Percentiles rank a stretch among this genome's conserved stretches.
Conservation (phyloP, 228 moss, liverwort and hornwort genomes). For the Sphagnum fallax region DNA sequence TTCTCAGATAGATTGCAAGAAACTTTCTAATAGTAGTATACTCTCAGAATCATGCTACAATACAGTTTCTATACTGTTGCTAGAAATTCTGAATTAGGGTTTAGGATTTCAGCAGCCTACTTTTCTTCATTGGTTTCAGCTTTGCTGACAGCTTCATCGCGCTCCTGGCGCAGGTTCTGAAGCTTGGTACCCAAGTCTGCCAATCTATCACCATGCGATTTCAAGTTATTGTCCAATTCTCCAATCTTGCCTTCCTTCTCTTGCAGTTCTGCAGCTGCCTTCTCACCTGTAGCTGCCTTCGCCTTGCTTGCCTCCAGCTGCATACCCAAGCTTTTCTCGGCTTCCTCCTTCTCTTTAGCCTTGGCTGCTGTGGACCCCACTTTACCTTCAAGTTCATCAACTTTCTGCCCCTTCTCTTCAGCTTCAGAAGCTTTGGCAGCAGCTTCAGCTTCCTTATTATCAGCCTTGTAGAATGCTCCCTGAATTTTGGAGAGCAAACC, state of each 20-base stretch:
- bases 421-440: conserved; percentile 7
- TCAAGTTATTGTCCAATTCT: conserved; percentile 12
- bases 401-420: not conserved
- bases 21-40: not conserved
- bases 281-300: conserved; percentile 32
- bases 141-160: conserved; percentile 12
- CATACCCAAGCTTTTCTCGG: conserved; percentile 3
- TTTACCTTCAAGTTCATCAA: not conserved
- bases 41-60: not conserved
- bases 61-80: not conserved
- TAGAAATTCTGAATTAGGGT: not conserved
- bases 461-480: conserved; percentile 33
- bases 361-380: conserved; percentile 5
- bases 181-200: conserved; percentile 7
- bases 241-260: conserved; percentile 17
- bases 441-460: conserved; percentile 30
- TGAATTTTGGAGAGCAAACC: conserved; percentile 34
- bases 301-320: conserved; percentile 30
- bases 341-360: conserved; percentile 14
- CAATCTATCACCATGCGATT: conserved; percentile 3
- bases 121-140: not conserved
- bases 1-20: not conserved
- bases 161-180: conserved; percentile 11
- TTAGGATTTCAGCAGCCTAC: not conserved
- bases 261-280: conserved; percentile 14